Conservation (phyloP, 2,329 filamentous ascomycete species). For the Colletotrichum sp. region DNA sequence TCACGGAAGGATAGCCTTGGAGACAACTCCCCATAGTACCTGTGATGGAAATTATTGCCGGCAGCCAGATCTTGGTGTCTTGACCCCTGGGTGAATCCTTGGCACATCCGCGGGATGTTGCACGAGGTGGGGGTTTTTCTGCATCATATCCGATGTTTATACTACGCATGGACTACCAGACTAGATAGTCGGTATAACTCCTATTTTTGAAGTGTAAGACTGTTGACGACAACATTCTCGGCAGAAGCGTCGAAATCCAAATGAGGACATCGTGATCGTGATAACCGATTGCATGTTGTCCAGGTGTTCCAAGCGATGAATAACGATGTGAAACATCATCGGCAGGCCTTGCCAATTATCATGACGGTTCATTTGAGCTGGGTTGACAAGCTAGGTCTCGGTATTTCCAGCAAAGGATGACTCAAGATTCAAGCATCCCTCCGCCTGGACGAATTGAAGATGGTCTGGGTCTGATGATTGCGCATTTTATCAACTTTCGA, state of each 20-base stretch:
- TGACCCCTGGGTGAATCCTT: not conserved
- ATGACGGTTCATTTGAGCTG: not conserved
- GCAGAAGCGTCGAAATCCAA: fast-evolving
- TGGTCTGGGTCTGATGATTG: not conserved
- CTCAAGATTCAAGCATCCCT: not conserved
- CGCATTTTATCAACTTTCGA: not conserved
- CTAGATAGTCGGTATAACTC: not conserved
- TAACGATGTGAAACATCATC: not conserved
- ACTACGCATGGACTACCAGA: not conserved
- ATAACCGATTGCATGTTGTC: not conserved
- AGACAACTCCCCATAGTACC: fast-evolving
- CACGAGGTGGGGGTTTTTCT: not conserved
- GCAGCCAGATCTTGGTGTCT: not conserved
- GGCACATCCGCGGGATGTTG: not conserved
- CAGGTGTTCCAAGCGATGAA: not conserved
- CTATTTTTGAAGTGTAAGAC: not conserved
- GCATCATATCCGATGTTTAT: not conserved
- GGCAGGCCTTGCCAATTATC: not conserved
- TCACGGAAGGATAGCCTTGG: not conserved
- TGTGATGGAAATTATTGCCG: not conserved
- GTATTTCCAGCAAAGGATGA: not conserved
- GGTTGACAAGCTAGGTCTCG: not conserved
- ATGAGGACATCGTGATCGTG: not conserved
- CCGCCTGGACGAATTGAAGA: not conserved
- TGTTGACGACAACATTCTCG: not conserved